These are phyloP conservation scores for Pseudonitzschia pungens DNA, from an alignment of 108 stramenopile species.

Conservation along the genomic window DNA sequence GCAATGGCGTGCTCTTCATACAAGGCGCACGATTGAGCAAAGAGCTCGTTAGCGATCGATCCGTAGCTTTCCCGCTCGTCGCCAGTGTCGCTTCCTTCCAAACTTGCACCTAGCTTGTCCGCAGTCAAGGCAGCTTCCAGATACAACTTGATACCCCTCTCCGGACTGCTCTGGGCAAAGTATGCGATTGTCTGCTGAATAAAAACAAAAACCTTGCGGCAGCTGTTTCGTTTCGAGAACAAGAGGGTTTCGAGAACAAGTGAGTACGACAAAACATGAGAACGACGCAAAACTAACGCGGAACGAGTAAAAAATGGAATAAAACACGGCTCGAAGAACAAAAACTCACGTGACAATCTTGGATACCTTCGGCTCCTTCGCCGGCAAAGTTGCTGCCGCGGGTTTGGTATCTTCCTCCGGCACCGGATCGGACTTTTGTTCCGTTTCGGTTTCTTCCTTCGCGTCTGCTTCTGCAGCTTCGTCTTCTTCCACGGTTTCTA, in stretches of 20 bases:
- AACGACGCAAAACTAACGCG: neutral
- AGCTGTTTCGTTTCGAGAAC: conserved; percentile 31
- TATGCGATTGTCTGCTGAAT: conserved; percentile 88
- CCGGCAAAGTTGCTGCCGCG: conserved; percentile 6
- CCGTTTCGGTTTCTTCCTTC: neutral
- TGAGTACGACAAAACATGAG: neutral
- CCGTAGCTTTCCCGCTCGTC: conserved; percentile 47
- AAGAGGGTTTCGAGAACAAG: conserved; percentile 1
- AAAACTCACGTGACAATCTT: conserved; percentile 26
- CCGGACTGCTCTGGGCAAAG: conserved; percentile 71
- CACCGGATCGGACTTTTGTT: neutral
- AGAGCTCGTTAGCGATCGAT: conserved; percentile 92
- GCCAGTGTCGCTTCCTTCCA: conserved; percentile 12
- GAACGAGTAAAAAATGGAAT: conserved; percentile 12
- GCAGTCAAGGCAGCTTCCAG: conserved; percentile 87
- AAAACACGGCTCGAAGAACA: neutral
- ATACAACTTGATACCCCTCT: conserved; percentile 82
- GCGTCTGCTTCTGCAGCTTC: neutral
- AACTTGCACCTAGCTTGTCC: conserved; percentile 52
- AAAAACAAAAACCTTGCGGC: conserved; percentile 93
- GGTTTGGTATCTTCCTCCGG: conserved; percentile 9
- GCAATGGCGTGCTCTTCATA: conserved; percentile 87
- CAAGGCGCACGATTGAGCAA: conserved; percentile 90
- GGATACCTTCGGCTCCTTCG: conserved; percentile 13
- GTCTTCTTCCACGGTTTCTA: conserved; percentile 1